These are phyloP conservation scores for Pythium scleroteichum DNA, from an alignment of 352 stramenopile species.

Conservation along the genomic window DNA sequence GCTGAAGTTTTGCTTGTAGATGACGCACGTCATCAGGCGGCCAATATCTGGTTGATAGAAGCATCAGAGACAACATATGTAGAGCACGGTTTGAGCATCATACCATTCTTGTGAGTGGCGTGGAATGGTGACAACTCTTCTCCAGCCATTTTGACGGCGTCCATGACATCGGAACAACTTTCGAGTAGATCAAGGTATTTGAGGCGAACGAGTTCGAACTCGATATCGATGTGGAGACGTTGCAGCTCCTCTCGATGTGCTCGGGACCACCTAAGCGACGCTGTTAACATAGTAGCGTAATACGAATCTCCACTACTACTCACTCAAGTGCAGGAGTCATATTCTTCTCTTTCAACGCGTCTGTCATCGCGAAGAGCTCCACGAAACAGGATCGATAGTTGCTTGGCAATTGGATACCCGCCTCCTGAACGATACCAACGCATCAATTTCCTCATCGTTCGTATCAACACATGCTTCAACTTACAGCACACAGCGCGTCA, in stretches of 20 bases:
- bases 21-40: conserved; percentile 76
- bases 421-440: conserved; percentile 39
- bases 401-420: conserved; percentile 45
- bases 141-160: conserved; percentile 66
- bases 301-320: conserved; percentile 6
- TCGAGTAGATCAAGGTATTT: conserved; percentile 82
- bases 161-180: conserved; percentile 61
- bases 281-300: neutral
- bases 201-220: conserved; percentile 83
- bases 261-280: conserved; percentile 55
- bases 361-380: conserved; percentile 65
- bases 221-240: conserved; percentile 61
- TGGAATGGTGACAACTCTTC: conserved; percentile 68
- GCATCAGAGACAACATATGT: neutral
- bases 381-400: conserved; percentile 67
- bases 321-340: conserved; percentile 70
- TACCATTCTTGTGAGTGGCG: conserved; percentile 57
- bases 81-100: neutral
- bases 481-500: conserved; percentile 67
- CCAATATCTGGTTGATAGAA: conserved; percentile 52
- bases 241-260: conserved; percentile 53
- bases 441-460: neutral
- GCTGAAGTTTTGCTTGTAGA: conserved; percentile 73
- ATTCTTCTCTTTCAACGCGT: conserved; percentile 62
- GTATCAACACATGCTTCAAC: neutral